phyloP scores from a whole-genome alignment of 495 filamentous ascomycete genomes.

The Pyrenula aspistea region DNA sequence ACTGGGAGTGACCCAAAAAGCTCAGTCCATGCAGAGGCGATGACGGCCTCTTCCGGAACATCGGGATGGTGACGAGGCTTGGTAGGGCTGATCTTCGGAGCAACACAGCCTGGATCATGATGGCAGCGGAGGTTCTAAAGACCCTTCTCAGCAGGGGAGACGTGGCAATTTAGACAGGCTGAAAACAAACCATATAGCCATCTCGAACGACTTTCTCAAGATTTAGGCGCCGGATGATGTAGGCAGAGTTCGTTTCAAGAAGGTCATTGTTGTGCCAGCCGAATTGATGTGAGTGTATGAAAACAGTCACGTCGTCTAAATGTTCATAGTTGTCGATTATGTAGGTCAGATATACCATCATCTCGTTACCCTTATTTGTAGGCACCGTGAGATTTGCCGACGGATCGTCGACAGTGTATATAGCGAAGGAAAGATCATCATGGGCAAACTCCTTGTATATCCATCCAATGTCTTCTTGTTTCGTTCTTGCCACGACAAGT shows the following conservation, averaged over 20 bases:
- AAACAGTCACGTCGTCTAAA: constrained; percentile 33
- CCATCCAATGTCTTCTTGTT: constrained; percentile 48
- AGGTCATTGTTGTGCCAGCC: constrained; percentile 32
- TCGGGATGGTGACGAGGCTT: constrained; percentile 24
- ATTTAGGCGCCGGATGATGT: constrained; percentile 24
- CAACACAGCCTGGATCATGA: constrained; percentile 27
- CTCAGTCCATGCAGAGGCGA: constrained; percentile 20
- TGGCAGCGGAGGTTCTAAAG: constrained; percentile 32
- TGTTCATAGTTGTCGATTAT: constrained; percentile 36
- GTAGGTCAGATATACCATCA: constrained; percentile 38
- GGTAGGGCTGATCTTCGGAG: background rate
- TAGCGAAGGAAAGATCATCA: constrained; percentile 13
- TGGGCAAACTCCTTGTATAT: constrained; percentile 23
- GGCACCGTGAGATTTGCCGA: constrained; percentile 23
- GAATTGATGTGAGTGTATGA: constrained; percentile 34
- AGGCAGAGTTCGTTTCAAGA: constrained; percentile 29
- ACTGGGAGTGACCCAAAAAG: constrained; percentile 33
- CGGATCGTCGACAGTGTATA: constrained; percentile 52
- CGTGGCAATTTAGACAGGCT: too few relatives aligned
- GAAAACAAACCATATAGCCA: constrained; percentile 32
- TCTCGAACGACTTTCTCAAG: constrained; percentile 24
- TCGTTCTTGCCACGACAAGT: constrained; percentile 46
- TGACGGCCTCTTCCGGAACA: constrained; percentile 17
- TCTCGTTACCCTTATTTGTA: constrained; percentile 34
- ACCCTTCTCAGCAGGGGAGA: background rate